These are phyloP conservation scores for Exidia glandulosa DNA, from an alignment of 768 basidiomycete genomes.

Conservation along the genomic window DNA sequence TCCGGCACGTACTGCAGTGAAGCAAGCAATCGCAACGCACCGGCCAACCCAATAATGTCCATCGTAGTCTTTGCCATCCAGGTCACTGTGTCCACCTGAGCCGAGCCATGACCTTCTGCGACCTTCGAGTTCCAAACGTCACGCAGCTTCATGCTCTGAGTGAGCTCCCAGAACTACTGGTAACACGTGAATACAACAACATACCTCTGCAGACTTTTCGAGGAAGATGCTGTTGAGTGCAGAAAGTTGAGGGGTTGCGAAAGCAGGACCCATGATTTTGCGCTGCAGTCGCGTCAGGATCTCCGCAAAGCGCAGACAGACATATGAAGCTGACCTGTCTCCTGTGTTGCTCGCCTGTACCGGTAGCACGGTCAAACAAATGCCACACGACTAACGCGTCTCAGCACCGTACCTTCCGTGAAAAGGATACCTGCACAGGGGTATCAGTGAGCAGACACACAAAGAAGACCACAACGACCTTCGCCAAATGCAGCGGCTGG, in stretches of 20 bases:
- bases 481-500: neutral
- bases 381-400: too few relatives aligned
- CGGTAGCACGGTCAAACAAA: too few relatives aligned
- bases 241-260: too few relatives aligned
- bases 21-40: neutral
- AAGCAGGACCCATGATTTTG: too few relatives aligned
- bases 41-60: slow-evolving; percentile 23
- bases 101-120: neutral
- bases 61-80: slow-evolving; percentile 23
- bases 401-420: neutral
- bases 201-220: too few relatives aligned
- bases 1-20: neutral
- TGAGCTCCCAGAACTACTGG: neutral
- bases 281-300: too few relatives aligned
- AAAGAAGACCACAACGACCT: too few relatives aligned
- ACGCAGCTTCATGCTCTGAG: neutral
- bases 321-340: too few relatives aligned
- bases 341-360: neutral
- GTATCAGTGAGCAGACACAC: neutral
- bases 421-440: neutral
- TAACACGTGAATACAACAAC: too few relatives aligned
- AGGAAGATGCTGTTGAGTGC: too few relatives aligned
- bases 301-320: too few relatives aligned
- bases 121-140: neutral
- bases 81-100: slow-evolving; percentile 21